Conservation (phyloP, 1,139 yeast species). For the Yamadazyma dendronema region DNA sequence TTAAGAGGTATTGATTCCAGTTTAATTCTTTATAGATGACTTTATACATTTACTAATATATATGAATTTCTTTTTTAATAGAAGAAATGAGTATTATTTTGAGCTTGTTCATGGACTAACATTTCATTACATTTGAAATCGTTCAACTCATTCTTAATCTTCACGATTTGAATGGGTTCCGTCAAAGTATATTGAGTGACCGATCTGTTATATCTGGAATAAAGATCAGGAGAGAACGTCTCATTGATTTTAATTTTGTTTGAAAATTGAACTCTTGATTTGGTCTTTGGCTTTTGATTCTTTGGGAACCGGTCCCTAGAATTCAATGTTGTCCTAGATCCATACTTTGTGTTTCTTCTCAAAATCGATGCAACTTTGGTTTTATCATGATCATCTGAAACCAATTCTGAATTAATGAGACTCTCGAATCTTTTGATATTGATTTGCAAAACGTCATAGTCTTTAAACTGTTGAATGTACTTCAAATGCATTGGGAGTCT, state of each 20-base stretch:
- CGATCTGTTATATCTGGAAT: slow-evolving; percentile 52
- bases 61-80: slow-evolving; percentile 21
- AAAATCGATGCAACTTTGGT: slow-evolving; percentile 10
- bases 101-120: slow-evolving; percentile 54
- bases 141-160: slow-evolving; percentile 51
- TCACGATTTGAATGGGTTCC: slow-evolving; percentile 44
- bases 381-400: slow-evolving; percentile 2
- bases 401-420: slow-evolving; percentile 10
- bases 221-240: slow-evolving; percentile 47
- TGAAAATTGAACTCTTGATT: slow-evolving; percentile 38
- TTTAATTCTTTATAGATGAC: neutral
- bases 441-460: slow-evolving; percentile 34
- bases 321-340: slow-evolving; percentile 16
- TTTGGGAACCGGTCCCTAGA: slow-evolving; percentile 23
- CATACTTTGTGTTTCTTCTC: slow-evolving; percentile 5
- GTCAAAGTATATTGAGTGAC: slow-evolving; percentile 51
- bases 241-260: slow-evolving; percentile 44
- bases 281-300: slow-evolving; percentile 12
- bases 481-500: slow-evolving; percentile 38
- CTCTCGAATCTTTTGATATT: slow-evolving; percentile 33
- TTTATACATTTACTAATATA: neutral
- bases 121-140: slow-evolving; percentile 52
- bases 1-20: slow-evolving; percentile 17
- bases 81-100: slow-evolving; percentile 52
- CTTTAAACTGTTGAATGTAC: slow-evolving; percentile 40